A percentile compares a stretch with the other conserved stretches of the same genome.
Evolutionary conservation across 225 moss, liverwort and hornwort species (phyloP).

Genomic region (Pleurozium schreberi): DNA sequence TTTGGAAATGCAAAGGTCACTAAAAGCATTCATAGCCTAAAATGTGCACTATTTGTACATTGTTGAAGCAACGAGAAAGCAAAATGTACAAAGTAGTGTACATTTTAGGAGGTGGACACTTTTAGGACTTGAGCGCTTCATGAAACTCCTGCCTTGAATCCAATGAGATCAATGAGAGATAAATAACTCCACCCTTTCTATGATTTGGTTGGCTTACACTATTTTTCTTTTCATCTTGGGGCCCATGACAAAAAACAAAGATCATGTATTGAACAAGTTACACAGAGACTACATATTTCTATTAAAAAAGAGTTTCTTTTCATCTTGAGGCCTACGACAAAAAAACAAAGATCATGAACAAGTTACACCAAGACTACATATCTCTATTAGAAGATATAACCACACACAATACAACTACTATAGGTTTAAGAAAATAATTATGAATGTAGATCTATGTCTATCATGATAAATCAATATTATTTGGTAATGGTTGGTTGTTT

Average conservation of each 20-base stretch:
- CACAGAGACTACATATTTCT: neutral
- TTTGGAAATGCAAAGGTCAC: rapidly evolving
- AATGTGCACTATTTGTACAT: neutral
- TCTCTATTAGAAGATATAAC: neutral
- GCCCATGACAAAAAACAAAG: neutral
- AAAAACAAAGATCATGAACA: neutral
- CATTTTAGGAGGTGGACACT: neutral
- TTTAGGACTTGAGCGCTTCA: rapidly evolving
- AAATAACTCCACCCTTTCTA: neutral
- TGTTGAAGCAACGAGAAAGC: rapidly evolving
- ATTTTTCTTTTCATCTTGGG: neutral
- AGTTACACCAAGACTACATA: too few relatives aligned
- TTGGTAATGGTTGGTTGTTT: neutral
- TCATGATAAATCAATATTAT: neutral
- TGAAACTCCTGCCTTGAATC: neutral
- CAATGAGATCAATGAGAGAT: neutral
- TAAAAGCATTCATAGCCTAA: rapidly evolving
- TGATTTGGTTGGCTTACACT: too few relatives aligned
- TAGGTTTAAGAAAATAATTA: neutral
- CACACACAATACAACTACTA: neutral
- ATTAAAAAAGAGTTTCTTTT: too few relatives aligned
- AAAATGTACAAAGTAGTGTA: neutral
- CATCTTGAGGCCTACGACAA: too few relatives aligned
- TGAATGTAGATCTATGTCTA: neutral
- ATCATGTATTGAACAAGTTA: neutral